A percentile compares a stretch with the other conserved stretches of the same genome.
Evolutionary conservation across 371 early-diverging fungal genomes (phyloP).

Genomic region (Nematocida homosporus): DNA sequence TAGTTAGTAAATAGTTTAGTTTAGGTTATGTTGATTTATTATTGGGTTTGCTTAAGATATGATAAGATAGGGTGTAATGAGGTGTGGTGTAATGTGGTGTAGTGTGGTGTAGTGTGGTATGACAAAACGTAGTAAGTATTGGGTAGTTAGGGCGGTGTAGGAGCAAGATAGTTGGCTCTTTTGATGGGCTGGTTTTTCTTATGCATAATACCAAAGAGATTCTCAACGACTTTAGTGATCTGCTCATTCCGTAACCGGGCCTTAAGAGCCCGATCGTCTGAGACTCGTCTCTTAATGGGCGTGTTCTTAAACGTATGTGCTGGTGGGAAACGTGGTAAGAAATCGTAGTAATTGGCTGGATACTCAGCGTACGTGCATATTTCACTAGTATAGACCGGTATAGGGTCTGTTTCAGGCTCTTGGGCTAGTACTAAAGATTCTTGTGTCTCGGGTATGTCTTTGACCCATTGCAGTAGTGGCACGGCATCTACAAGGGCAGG

Average conservation of each 20-base stretch:
- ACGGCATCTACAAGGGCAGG: conserved; percentile 25
- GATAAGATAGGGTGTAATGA: too few relatives aligned
- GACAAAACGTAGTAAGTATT: not conserved
- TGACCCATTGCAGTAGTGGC: conserved; percentile 13
- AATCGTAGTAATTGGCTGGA: conserved; percentile 67
- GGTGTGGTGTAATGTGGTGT: too few relatives aligned
- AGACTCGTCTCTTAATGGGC: conserved; percentile 47
- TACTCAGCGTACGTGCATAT: conserved; percentile 58
- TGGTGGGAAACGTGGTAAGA: conserved; percentile 67
- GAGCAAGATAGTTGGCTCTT: conserved; percentile 40
- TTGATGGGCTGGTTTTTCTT: not conserved
- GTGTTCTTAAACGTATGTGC: conserved; percentile 66
- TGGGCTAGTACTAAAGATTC: not conserved
- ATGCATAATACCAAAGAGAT: conserved; percentile 59
- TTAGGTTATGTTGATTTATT: too few relatives aligned
- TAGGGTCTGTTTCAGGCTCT: not conserved
- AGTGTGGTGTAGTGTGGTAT: not conserved
- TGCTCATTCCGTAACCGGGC: conserved; percentile 66
- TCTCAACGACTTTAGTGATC: conserved; percentile 62
- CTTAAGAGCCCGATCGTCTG: conserved; percentile 53
- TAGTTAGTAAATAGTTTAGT: too few relatives aligned
- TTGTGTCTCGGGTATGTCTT: not conserved
- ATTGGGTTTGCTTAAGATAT: too few relatives aligned
- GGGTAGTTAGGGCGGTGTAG: not conserved
- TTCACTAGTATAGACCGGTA: conserved; percentile 47